Base-by-base conservation (phyloP, 2,329 filamentous ascomycete species). In the Trichoderma sp. region DNA sequence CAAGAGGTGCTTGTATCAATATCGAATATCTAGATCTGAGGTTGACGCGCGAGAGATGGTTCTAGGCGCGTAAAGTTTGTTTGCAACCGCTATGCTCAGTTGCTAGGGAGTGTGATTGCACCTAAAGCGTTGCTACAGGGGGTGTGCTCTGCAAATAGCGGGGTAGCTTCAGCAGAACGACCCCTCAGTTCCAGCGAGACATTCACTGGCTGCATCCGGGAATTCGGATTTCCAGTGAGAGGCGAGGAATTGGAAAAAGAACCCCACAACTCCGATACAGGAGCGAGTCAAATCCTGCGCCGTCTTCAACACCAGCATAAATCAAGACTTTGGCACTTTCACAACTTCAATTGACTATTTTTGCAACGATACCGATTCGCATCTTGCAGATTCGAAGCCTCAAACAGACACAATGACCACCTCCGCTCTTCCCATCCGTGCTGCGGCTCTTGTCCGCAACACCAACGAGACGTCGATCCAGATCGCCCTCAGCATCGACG, bases 401-500 rank as follows among this genome's bases (percentile, higher is more conserved):
- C 7, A 21, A 50, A 16, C 11, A 6, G 14, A 35, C 35, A 53
- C 38, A 72, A 75, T 75, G 74, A 67, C 56, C 11, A 53, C 60
- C 21, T 29, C 69, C 60, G 62, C 50, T 14, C 35, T 38, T 38
- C 53, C 71, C 59, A 33, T 75, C 41, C 75, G 75, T 4, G 41
- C 75, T 11, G 92, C 94, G 68, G 91, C 92, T 73, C 87, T 98
- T 80, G 92, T 93, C 78, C 95, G 97, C 83, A 93, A 96, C 85
- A 99, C 97, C 82, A 98, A 98, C 87, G 97, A 99, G 88, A 99
- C 97, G 83, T 98, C 97, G 84, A 97, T 99, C 85, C 92, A 97
- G 83, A 89, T 98, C 78, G 94, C 94, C 53, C 89, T 99, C 80
- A 98, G 97, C 86, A 90, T 99, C 77, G 97, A 99, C 85, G 97